Percentiles rank a stretch among this genome's conserved stretches.
These are phyloP conservation scores for Claviceps cyperi DNA, from an alignment of 2,329 filamentous ascomycete genomes.

Conservation along the genomic window DNA sequence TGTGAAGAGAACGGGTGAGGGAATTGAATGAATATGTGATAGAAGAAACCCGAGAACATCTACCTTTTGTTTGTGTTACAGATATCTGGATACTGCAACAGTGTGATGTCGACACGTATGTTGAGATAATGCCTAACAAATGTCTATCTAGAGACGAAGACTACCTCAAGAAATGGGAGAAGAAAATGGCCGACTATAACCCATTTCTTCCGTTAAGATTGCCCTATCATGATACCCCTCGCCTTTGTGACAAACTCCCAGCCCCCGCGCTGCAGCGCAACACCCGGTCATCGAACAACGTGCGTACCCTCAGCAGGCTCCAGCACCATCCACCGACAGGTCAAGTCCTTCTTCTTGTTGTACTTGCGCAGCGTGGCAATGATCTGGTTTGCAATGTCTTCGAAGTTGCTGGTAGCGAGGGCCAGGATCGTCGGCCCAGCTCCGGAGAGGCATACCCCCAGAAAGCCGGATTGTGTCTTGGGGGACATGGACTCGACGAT, in stretches of 20 bases:
- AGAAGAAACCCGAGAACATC: no score
- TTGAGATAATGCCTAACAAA: no score
- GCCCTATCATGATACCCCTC: neutral
- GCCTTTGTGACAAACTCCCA: neutral
- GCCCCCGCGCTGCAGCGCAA: neutral
- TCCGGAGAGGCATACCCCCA: conserved; percentile 89
- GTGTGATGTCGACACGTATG: no score
- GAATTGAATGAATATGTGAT: no score
- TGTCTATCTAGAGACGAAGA: no score
- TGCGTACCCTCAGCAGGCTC: conserved; percentile 67
- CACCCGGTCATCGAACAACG: conserved; percentile 23
- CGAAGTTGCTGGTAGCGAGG: conserved; percentile 79
- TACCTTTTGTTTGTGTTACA: no score
- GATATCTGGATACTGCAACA: no score
- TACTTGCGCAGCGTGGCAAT: conserved; percentile 55
- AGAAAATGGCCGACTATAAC: no score
- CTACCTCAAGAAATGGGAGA: no score
- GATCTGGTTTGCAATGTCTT: conserved; percentile 68
- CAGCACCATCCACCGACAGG: conserved; percentile 74
- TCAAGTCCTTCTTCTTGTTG: conserved; percentile 46
- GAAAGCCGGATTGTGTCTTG: conserved; percentile 67
- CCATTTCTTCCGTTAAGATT: no score
- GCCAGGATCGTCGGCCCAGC: conserved; percentile 92
- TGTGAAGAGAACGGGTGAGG: no score
- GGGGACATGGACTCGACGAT: conserved; percentile 88